Conservation (phyloP, 129 eudicot genomes). For the Solidago caesia region DNA sequence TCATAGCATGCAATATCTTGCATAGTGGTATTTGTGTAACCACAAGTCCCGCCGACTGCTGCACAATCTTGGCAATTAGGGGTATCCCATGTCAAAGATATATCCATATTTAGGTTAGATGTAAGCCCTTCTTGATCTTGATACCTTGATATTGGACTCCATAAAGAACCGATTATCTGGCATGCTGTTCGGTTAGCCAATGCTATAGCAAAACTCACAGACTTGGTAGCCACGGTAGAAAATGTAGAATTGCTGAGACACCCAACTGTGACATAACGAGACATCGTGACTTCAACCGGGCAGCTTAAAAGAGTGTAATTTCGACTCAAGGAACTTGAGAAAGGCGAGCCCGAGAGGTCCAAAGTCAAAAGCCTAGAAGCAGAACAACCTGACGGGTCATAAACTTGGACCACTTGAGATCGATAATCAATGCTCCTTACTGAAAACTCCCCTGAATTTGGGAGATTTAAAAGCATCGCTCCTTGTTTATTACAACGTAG, state of each 20-base stretch:
- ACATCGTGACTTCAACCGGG: slow-evolving; percentile 32
- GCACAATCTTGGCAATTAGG: slow-evolving; percentile 63
- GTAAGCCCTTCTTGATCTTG: slow-evolving; percentile 32
- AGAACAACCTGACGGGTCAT: slow-evolving; percentile 53
- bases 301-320: slow-evolving; percentile 61
- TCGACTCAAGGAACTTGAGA: slow-evolving; percentile 20
- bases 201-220: slow-evolving; percentile 26
- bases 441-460: slow-evolving; percentile 44
- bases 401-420: slow-evolving; percentile 46
- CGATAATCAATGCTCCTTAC: slow-evolving; percentile 51
- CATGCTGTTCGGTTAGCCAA: slow-evolving; percentile 33
- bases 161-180: slow-evolving; percentile 21
- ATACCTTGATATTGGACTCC: slow-evolving; percentile 39
- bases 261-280: slow-evolving; percentile 37
- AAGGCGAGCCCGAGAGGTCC: slow-evolving; percentile 55
- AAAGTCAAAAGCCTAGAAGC: slow-evolving; percentile 39
- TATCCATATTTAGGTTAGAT: slow-evolving; percentile 41
- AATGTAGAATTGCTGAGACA: slow-evolving; percentile 73
- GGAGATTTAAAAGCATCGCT: slow-evolving; percentile 36
- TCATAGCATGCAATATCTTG: slow-evolving; percentile 37
- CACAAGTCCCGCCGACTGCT: slow-evolving; percentile 52
- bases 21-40: slow-evolving; percentile 37
- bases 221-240: slow-evolving; percentile 50
- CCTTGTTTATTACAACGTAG: slow-evolving; percentile 42
- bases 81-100: slow-evolving; percentile 52